Conservation (phyloP, 345 rosid species). For the Citrus reticulata region DNA sequence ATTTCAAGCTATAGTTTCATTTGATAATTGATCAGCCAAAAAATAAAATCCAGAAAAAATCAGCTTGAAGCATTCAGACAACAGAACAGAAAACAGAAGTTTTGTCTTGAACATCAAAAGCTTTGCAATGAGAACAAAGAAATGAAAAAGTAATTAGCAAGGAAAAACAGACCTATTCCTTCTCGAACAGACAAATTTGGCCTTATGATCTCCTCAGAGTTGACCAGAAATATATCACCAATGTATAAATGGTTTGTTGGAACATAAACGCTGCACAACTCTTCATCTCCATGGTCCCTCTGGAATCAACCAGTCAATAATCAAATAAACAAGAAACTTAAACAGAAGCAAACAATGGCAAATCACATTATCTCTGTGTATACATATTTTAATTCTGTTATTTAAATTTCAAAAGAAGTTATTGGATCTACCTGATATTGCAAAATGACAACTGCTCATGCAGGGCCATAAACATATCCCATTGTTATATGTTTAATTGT, state of each 20-base stretch:
- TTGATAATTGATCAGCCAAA: not conserved
- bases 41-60: not conserved
- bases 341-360: not conserved
- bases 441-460: not conserved
- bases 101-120: not conserved
- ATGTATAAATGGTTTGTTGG: conserved; percentile 86
- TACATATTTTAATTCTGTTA: not conserved
- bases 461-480: not conserved
- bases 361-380: not conserved
- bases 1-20: not conserved
- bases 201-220: conserved; percentile 72
- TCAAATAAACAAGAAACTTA: not conserved
- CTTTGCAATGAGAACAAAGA: not conserved
- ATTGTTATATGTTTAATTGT: not conserved
- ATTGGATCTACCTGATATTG: not conserved
- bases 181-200: conserved; percentile 85
- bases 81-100: not conserved
- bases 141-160: not conserved
- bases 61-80: not conserved
- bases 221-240: conserved; percentile 80
- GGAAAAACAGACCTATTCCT: conserved; percentile 66
- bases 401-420: not conserved
- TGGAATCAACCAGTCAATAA: conserved; percentile 29
- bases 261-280: conserved; percentile 81
- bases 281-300: conserved; percentile 73